Conservation (phyloP, 768 basidiomycete species). For the Cystobasidium ongulense region DNA sequence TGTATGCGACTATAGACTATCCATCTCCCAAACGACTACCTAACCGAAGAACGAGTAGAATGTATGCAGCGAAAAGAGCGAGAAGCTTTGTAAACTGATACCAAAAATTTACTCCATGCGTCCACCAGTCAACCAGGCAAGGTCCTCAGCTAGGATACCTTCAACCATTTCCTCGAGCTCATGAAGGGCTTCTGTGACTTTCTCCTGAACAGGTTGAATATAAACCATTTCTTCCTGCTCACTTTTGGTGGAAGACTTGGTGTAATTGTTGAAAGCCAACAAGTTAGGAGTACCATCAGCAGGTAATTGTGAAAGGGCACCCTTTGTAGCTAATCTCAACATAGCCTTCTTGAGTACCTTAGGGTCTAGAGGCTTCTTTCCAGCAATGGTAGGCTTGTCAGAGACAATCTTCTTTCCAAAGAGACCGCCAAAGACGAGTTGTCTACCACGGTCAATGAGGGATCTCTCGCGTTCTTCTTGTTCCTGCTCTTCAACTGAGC, state of each 20-base stretch:
- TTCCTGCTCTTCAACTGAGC: conserved; percentile 41
- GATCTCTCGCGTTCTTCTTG: conserved; percentile 55
- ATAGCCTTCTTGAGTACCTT: conserved; percentile 69
- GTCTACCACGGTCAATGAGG: conserved; percentile 41
- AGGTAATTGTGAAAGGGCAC: conserved; percentile 49
- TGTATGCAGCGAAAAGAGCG: too few relatives aligned
- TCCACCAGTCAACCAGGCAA: conserved; percentile 3
- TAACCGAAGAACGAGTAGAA: too few relatives aligned
- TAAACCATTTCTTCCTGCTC: conserved; percentile 24
- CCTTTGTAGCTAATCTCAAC: conserved; percentile 54
- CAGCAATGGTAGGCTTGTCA: conserved; percentile 46
- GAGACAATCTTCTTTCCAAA: conserved; percentile 33
- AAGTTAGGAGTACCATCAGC: conserved; percentile 58
- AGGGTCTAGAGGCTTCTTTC: conserved; percentile 53
- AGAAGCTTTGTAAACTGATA: too few relatives aligned
- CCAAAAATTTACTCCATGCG: background rate
- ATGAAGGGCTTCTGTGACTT: background rate
- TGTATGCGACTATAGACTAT: too few relatives aligned
- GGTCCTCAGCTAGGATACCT: conserved; percentile 18
- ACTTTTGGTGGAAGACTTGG: conserved; percentile 11
- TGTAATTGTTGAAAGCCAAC: conserved; percentile 67
- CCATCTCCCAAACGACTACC: too few relatives aligned
- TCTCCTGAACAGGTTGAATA: conserved; percentile 22
- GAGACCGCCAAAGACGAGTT: conserved; percentile 24
- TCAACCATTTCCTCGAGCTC: conserved; percentile 25